A percentile compares a stretch with the other conserved stretches of the same genome.
These are phyloP conservation scores for Emydomyces testavorans DNA, from an alignment of 2,329 filamentous ascomycete genomes.

Conservation along the genomic window DNA sequence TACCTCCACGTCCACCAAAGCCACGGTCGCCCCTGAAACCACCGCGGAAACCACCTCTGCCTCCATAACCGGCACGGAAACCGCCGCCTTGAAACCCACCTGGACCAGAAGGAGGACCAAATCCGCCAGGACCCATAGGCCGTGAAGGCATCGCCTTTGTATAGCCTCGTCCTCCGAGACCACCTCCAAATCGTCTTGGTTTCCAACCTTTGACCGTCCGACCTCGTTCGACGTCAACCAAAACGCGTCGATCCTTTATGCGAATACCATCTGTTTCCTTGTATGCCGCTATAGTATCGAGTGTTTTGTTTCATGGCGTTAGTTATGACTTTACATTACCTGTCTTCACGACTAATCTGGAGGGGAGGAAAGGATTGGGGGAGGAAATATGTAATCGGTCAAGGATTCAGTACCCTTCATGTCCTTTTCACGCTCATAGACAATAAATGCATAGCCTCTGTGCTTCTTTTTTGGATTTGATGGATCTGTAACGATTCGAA, in stretches of 20 bases:
- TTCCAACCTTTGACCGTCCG: constrained; percentile 91
- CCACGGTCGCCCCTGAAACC: constrained; percentile 44
- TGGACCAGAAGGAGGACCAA: constrained; percentile 44
- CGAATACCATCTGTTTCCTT: constrained; percentile 76
- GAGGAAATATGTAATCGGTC: constrained; percentile 25
- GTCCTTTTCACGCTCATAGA: constrained; percentile 93
- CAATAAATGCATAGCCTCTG: constrained; percentile 88
- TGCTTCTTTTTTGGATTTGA: constrained; percentile 72
- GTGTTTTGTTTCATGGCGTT: constrained; percentile 25
- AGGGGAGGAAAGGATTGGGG: constrained; percentile 17
- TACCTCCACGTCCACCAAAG: constrained; percentile 40
- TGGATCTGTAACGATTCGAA: constrained; percentile 73
- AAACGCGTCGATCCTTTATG: constrained; percentile 82
- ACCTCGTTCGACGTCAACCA: constrained; percentile 92
- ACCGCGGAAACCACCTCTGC: constrained; percentile 42
- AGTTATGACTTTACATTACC: constrained; percentile 25
- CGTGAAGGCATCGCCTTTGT: constrained; percentile 67
- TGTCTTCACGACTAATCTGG: constrained; percentile 16
- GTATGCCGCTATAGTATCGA: constrained; percentile 65
- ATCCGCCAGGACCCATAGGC: constrained; percentile 53
- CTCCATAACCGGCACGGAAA: constrained; percentile 45
- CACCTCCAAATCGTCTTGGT: constrained; percentile 80
- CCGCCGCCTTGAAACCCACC: constrained; percentile 46
- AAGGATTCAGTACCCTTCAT: constrained; percentile 74
- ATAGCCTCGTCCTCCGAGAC: constrained; percentile 83